These are phyloP conservation scores for Sequoia sempervirens DNA, from an alignment of 75 land plant species.

Conservation along the genomic window DNA sequence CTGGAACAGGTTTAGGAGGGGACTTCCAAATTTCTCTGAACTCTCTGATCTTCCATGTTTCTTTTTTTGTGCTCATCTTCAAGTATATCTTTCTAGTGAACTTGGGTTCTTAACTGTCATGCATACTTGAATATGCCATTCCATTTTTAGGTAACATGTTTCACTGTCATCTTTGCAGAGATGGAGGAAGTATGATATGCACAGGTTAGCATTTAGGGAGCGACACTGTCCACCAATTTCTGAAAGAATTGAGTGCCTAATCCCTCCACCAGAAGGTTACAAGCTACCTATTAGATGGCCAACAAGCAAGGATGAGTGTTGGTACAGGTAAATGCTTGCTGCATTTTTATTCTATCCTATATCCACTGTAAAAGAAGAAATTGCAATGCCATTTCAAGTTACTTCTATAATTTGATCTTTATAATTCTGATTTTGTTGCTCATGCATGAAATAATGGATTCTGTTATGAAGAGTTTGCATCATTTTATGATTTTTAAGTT, in stretches of 20 bases:
- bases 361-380: neutral
- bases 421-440: neutral
- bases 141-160: neutral
- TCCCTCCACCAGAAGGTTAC: slow-evolving; percentile 92
- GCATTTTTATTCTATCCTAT: neutral
- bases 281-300: slow-evolving; percentile 87
- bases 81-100: neutral
- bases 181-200: slow-evolving; percentile 77
- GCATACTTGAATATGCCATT: neutral
- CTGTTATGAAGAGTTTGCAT: neutral
- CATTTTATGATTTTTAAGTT: neutral
- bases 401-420: neutral
- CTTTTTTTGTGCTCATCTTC: too few relatives aligned
- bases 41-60: too few relatives aligned
- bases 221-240: slow-evolving; percentile 87
- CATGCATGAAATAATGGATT: neutral
- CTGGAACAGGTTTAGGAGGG: neutral
- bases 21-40: neutral
- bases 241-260: slow-evolving; percentile 76
- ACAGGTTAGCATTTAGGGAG: slow-evolving; percentile 79
- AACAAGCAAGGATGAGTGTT: slow-evolving; percentile 73
- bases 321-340: slow-evolving; percentile 70
- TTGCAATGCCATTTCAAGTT: neutral
- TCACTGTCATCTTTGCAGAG: slow-evolving; percentile 36
- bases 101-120: neutral